Conservation (phyloP, 805 yeast species). For the Candida nanaspora region DNA sequence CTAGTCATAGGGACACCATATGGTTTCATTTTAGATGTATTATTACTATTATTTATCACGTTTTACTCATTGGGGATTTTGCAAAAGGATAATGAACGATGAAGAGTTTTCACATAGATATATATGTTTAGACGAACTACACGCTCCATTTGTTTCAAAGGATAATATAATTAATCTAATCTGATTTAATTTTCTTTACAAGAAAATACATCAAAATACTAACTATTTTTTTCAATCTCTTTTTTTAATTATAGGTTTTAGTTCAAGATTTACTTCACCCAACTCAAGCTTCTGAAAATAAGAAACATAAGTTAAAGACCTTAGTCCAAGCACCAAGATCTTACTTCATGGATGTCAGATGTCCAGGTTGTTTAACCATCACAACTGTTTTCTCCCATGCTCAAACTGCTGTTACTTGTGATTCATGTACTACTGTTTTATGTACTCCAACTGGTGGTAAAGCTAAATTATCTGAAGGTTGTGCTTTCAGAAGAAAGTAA, state of each 20-base stretch:
- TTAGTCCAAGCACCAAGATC: slow-evolving; percentile 98
- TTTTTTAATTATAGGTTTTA: slow-evolving; percentile 55
- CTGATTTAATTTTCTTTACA: too few relatives aligned
- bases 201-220: neutral
- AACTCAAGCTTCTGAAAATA: slow-evolving; percentile 91
- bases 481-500: slow-evolving; percentile 99
- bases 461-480: slow-evolving; percentile 99
- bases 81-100: too few relatives aligned
- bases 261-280: slow-evolving; percentile 99
- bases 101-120: too few relatives aligned
- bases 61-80: too few relatives aligned
- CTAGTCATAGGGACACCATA: too few relatives aligned
- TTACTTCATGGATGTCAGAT: slow-evolving; percentile 98
- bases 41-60: too few relatives aligned
- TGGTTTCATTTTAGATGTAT: too few relatives aligned
- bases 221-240: neutral
- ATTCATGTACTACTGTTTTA: slow-evolving; percentile 95
- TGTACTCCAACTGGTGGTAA: slow-evolving; percentile 99
- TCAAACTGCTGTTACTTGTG: slow-evolving; percentile 99
- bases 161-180: neutral
- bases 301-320: slow-evolving; percentile 94
- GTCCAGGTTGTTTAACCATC: slow-evolving; percentile 99
- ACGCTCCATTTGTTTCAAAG: too few relatives aligned
- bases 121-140: too few relatives aligned
- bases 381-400: slow-evolving; percentile 99